phyloP scores from a whole-genome alignment of 2,329 filamentous ascomycete genomes.

The Pseudogymnoascus sp. region DNA sequence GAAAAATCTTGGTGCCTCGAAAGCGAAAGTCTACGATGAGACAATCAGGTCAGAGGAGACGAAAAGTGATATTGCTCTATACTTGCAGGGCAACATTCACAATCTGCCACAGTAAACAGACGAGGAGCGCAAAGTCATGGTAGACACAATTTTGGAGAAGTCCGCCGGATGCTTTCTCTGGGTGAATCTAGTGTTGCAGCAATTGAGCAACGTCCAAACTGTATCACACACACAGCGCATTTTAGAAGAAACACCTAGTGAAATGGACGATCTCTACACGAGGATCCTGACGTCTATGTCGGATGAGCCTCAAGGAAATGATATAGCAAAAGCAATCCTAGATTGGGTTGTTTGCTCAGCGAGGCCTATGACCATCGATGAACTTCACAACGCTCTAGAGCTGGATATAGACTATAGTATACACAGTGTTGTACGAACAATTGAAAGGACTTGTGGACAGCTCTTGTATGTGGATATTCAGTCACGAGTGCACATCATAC shows the following conservation, averaged over 20 bases:
- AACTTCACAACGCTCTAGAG: constrained; percentile 31
- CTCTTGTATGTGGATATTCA: constrained; percentile 31
- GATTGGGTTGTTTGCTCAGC: constrained; percentile 31
- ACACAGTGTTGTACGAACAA: constrained; percentile 23
- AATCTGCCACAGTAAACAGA: not conserved
- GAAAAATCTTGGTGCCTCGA: not conserved
- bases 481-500: constrained; percentile 27
- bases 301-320: constrained; percentile 24
- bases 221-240: not conserved
- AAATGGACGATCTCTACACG: constrained; percentile 28
- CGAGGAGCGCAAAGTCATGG: constrained; percentile 13
- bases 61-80: not conserved
- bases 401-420: constrained; percentile 30
- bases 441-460: constrained; percentile 30
- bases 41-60: not conserved
- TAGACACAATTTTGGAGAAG: constrained; percentile 21
- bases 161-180: constrained; percentile 30
- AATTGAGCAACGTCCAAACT: constrained; percentile 23
- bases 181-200: constrained; percentile 28
- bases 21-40: not conserved
- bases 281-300: constrained; percentile 29
- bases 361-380: constrained; percentile 29
- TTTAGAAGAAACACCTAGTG: constrained; percentile 26
- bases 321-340: constrained; percentile 32
- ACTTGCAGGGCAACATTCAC: not conserved